Conservation (phyloP, 495 filamentous ascomycete genomes). For the Pseudoneurospora amorphoporcata region DNA sequence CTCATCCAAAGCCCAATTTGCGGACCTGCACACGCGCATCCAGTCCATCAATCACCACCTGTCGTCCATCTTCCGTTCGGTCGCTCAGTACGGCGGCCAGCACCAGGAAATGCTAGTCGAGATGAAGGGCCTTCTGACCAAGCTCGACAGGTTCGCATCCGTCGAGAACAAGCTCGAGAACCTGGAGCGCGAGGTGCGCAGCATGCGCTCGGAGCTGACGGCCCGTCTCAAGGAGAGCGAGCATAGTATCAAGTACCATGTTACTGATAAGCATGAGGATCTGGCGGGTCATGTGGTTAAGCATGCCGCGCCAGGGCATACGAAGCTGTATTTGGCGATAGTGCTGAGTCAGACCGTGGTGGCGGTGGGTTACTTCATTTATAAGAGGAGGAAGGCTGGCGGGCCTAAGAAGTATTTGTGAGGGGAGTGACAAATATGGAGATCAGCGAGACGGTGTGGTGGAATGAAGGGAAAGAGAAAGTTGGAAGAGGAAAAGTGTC, state of each 20-base stretch:
- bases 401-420: conserved; percentile 86
- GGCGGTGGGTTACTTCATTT: conserved; percentile 58
- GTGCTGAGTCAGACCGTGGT: conserved; percentile 67
- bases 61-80: conserved; percentile 54
- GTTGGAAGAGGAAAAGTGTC: not conserved
- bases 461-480: not conserved
- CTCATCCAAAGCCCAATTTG: conserved; percentile 56
- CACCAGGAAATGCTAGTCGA: conserved; percentile 46
- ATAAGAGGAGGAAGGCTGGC: conserved; percentile 68
- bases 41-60: conserved; percentile 65
- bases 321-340: conserved; percentile 61
- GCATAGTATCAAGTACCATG: conserved; percentile 57
- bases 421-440: not conserved
- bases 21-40: conserved; percentile 70
- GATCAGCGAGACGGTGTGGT: not conserved
- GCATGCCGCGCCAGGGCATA: conserved; percentile 53
- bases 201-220: conserved; percentile 35
- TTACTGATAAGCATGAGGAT: conserved; percentile 61
- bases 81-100: conserved; percentile 39
- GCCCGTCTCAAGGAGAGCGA: conserved; percentile 56
- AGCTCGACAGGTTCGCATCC: conserved; percentile 28
- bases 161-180: conserved; percentile 42
- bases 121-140: conserved; percentile 26
- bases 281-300: conserved; percentile 48
- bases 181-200: conserved; percentile 58